Conservation (phyloP, 2,329 filamentous ascomycete genomes). For the Boeremia exigua region DNA sequence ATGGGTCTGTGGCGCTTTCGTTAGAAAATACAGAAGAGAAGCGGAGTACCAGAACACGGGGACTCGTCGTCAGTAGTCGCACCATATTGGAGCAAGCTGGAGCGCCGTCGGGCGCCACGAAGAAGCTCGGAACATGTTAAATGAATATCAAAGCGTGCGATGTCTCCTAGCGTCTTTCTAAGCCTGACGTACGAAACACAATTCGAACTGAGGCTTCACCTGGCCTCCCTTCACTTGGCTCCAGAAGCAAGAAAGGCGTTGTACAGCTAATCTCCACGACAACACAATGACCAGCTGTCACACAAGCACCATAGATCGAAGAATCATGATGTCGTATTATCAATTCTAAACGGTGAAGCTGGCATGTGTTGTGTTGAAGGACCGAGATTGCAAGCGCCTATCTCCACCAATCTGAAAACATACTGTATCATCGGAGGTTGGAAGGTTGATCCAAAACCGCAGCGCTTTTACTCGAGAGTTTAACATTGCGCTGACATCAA, state of each 20-base stretch:
- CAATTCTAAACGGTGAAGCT: slow-evolving; percentile 5
- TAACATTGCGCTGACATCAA: slow-evolving; percentile 12
- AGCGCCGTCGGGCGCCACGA: slow-evolving; percentile 23
- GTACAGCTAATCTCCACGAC: background rate
- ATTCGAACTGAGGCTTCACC: background rate
- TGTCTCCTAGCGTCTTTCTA: background rate
- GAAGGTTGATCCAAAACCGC: background rate
- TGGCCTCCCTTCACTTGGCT: background rate
- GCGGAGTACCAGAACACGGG: slow-evolving; percentile 15
- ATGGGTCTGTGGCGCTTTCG: slow-evolving; percentile 23
- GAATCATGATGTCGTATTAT: background rate
- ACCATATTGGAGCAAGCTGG: slow-evolving; percentile 18
- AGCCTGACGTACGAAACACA: background rate
- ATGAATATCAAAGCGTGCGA: slow-evolving; percentile 20
- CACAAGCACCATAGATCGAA: background rate
- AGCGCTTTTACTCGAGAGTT: slow-evolving; percentile 1
- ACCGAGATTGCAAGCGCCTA: slow-evolving; percentile 4
- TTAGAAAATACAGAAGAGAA: slow-evolving; percentile 21
- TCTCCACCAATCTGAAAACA: slow-evolving; percentile 2
- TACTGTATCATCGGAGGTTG: slow-evolving; percentile 1
- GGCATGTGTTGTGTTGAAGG: slow-evolving; percentile 2
- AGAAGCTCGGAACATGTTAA: slow-evolving; percentile 23
- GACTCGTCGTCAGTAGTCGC: slow-evolving; percentile 22
- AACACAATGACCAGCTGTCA: slow-evolving; percentile 2
- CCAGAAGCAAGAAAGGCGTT: background rate